Conservation (phyloP, 805 yeast genomes). For the Hanseniaspora osmophila region DNA sequence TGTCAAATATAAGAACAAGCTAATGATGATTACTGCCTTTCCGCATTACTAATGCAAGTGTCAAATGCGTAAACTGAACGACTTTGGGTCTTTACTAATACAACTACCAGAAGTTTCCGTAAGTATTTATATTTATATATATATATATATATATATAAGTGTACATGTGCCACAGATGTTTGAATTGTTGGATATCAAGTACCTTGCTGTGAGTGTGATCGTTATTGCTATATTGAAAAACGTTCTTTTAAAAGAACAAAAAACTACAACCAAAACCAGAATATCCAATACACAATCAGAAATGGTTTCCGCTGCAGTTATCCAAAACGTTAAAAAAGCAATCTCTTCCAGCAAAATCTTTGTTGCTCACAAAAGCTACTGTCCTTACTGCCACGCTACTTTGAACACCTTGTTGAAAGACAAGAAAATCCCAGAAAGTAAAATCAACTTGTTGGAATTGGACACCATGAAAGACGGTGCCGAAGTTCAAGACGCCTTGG, state of each 20-base stretch:
- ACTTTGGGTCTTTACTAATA: too few species aligned
- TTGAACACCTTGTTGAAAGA: constrained; percentile 25
- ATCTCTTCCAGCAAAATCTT: constrained; percentile 56
- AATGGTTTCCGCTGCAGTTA: constrained; percentile 47
- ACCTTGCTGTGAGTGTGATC: neutral
- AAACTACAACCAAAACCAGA: neutral
- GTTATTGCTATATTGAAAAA: neutral
- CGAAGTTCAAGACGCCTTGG: constrained; percentile 68
- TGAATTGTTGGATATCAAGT: neutral
- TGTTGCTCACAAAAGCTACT: constrained; percentile 69
- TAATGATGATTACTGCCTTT: too few species aligned
- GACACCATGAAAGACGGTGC: constrained; percentile 54
- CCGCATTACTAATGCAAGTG: too few species aligned
- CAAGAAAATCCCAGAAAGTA: constrained; percentile 30
- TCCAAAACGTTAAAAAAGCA: constrained; percentile 44
- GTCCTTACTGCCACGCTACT: constrained; percentile 49
- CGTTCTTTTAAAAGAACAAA: neutral
- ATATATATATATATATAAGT: too few species aligned
- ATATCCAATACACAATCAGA: neutral
- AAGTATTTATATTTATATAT: too few species aligned
- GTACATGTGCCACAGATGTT: too few species aligned
- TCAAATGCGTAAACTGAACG: too few species aligned
- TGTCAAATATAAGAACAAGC: too few species aligned
- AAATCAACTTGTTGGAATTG: constrained; percentile 28
- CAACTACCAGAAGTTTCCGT: too few species aligned